phyloP scores from a whole-genome alignment of 768 basidiomycete genomes.

The Russula foetens region DNA sequence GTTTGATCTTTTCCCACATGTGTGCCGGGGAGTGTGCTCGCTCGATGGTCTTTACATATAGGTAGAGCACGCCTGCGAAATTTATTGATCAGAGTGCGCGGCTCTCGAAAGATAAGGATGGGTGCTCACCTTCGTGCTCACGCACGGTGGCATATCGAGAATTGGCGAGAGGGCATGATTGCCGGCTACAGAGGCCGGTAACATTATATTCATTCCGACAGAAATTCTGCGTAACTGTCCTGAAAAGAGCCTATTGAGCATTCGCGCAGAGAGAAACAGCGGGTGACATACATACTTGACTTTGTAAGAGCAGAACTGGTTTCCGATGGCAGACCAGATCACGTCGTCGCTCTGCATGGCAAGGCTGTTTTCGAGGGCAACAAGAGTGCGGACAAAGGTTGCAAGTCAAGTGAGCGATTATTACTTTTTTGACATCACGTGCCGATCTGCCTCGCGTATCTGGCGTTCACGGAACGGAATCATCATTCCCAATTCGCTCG shows the following conservation, averaged over 20 bases:
- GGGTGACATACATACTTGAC: conserved; percentile 81
- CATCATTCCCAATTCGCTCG: no score
- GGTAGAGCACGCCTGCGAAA: conserved; percentile 66
- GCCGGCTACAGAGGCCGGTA: conserved; percentile 89
- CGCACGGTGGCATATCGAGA: conserved; percentile 97
- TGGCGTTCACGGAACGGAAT: no score
- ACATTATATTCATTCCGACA: conserved; percentile 99
- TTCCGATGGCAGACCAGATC: conserved; percentile 94
- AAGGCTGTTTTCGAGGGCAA: background rate
- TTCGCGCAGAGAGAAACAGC: background rate
- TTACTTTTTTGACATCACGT: conserved; percentile 2
- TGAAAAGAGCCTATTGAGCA: conserved; percentile 28
- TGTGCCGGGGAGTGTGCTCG: conserved; percentile 91
- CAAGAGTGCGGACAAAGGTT: background rate
- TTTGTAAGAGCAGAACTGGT: conserved; percentile 98
- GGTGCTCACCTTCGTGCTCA: conserved; percentile 77
- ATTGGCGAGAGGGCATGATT: conserved; percentile 97
- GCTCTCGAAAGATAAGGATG: background rate
- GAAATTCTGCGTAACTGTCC: conserved; percentile 94
- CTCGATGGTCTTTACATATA: conserved; percentile 97
- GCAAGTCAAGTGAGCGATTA: no score
- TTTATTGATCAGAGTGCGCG: background rate
- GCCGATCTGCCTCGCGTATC: background rate
- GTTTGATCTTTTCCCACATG: conserved; percentile 95
- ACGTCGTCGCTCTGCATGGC: conserved; percentile 94